Evolutionary conservation across 208 protist genomes (phyloP).

Genomic region (Blechomonas ayalai): DNA sequence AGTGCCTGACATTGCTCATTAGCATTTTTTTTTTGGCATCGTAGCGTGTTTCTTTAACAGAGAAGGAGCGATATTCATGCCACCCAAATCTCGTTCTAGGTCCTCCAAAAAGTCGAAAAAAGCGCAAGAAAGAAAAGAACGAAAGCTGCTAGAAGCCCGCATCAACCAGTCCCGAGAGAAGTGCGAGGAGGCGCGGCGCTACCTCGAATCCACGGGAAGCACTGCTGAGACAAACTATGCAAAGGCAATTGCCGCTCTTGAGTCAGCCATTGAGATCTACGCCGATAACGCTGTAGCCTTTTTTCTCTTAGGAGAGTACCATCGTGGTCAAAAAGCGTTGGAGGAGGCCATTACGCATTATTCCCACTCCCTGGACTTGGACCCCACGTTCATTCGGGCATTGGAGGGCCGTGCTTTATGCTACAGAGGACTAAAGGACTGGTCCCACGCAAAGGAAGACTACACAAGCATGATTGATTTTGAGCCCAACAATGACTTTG

Average conservation of each 20-base stretch:
- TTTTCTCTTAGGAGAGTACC: slow-evolving; percentile 61
- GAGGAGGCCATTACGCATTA: slow-evolving; percentile 74
- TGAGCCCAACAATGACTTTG: slow-evolving; percentile 86
- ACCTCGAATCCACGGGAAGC: slow-evolving; percentile 58
- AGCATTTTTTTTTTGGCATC: no score
- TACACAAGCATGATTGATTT: slow-evolving; percentile 80
- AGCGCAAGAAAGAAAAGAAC: slow-evolving; percentile 64
- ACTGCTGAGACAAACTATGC: slow-evolving; percentile 58
- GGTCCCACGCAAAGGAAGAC: slow-evolving; percentile 74
- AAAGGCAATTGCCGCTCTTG: slow-evolving; percentile 68
- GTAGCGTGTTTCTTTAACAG: background rate
- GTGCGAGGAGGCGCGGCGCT: slow-evolving; percentile 57
- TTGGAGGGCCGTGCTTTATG: slow-evolving; percentile 70
- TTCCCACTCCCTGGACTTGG: slow-evolving; percentile 58
- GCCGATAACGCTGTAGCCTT: slow-evolving; percentile 43
- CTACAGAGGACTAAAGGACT: slow-evolving; percentile 55
- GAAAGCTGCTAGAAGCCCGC: slow-evolving; percentile 61
- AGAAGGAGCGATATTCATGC: background rate
- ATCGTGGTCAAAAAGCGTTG: slow-evolving; percentile 47
- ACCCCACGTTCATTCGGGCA: slow-evolving; percentile 44
- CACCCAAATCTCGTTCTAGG: background rate
- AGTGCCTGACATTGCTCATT: no score
- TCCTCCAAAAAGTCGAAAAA: slow-evolving; percentile 12
- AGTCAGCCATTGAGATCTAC: slow-evolving; percentile 74
- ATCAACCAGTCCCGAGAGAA: slow-evolving; percentile 71